A percentile compares a stretch with the other conserved stretches of the same genome.
phyloP scores from a whole-genome alignment of 1,284 basidiomycete genomes.

The Serendipita sp. region DNA sequence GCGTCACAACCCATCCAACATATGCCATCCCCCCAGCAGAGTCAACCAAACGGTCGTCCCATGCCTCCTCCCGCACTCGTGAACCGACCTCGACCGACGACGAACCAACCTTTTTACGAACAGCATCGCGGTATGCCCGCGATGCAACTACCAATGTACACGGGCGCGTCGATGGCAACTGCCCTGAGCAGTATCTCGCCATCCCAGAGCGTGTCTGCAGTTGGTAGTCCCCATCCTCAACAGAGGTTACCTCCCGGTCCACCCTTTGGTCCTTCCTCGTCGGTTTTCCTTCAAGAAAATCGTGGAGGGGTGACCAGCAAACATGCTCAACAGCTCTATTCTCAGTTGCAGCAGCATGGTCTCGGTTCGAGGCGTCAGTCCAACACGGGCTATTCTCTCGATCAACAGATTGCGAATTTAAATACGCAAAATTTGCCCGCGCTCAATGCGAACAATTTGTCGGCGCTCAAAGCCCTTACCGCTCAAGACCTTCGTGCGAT shows the following conservation, averaged over 20 bases:
- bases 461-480: background rate
- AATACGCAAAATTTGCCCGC: background rate
- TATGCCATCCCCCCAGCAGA: background rate
- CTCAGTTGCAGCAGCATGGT: background rate
- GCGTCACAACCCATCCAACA: background rate
- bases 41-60: background rate
- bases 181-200: constrained; percentile 6
- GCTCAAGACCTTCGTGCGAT: background rate
- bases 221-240: constrained; percentile 5
- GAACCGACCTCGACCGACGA: background rate
- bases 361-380: background rate
- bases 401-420: background rate
- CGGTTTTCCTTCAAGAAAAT: background rate
- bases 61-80: constrained; percentile 3
- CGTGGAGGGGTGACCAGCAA: background rate
- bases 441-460: background rate
- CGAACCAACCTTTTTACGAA: constrained; percentile 1
- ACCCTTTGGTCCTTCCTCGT: constrained; percentile 2
- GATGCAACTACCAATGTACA: constrained; percentile 4
- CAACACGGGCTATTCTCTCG: background rate
- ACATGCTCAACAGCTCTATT: background rate
- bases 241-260: background rate
- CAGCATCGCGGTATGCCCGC: constrained; percentile 5
- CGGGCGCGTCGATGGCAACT: background rate
- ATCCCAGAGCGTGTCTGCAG: constrained; percentile 4